Conservation (phyloP, 805 yeast genomes). For the Starmera pachycereana region DNA sequence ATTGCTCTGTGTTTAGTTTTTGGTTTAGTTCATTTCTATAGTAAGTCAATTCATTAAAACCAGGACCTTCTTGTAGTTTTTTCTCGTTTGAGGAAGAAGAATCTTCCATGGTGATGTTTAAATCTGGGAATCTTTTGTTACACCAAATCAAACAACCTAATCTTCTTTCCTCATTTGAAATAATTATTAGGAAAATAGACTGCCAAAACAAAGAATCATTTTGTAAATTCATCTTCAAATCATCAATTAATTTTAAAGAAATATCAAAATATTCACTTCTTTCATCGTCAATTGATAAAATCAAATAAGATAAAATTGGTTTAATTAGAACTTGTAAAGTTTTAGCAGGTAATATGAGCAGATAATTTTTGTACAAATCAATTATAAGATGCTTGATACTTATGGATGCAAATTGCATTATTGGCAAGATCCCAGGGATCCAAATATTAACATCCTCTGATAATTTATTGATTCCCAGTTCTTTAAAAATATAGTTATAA, state of each 20-base stretch:
- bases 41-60: constrained; percentile 10
- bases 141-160: constrained; percentile 80
- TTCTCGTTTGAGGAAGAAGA: constrained; percentile 2
- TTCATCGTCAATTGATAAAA: constrained; percentile 91
- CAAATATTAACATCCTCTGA: constrained; percentile 55
- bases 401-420: constrained; percentile 81
- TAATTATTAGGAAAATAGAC: constrained; percentile 59
- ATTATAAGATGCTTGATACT: constrained; percentile 76
- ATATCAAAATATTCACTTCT: constrained; percentile 71
- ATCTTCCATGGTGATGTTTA: constrained; percentile 26
- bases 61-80: constrained; percentile 4
- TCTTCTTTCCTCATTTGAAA: constrained; percentile 70
- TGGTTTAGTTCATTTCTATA: constrained; percentile 15
- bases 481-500: constrained; percentile 59
- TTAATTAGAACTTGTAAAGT: constrained; percentile 46
- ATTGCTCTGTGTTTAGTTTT: constrained; percentile 38
- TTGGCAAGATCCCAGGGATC: constrained; percentile 89
- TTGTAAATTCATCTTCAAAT: constrained; percentile 41
- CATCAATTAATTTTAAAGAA: constrained; percentile 48
- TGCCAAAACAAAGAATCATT: constrained; percentile 85
- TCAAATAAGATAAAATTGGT: constrained; percentile 61
- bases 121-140: constrained; percentile 51
- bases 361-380: constrained; percentile 43
- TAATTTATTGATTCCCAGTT: constrained; percentile 45
- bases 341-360: constrained; percentile 40